phyloP scores from a whole-genome alignment of 1,284 basidiomycete species.

The Ceratobasidium sp. region DNA sequence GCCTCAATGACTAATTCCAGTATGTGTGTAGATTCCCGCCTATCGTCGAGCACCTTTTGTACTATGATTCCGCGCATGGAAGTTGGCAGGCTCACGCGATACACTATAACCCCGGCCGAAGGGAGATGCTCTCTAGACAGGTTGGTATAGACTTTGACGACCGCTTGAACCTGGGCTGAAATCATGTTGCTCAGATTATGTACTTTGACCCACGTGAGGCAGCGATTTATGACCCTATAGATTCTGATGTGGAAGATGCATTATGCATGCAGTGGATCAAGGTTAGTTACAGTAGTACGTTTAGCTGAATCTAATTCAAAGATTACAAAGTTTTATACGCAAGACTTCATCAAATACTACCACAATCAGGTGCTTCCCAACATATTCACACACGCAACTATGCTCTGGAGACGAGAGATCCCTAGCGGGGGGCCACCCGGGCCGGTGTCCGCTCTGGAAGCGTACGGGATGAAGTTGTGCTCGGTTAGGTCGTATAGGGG shows the following conservation, averaged over 20 bases:
- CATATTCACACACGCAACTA: conserved; percentile 1
- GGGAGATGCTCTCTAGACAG: background rate
- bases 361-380: background rate
- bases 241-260: background rate
- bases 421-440: background rate
- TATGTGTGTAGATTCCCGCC: conserved; percentile 2
- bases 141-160: background rate
- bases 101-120: background rate
- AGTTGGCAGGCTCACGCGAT: conserved; percentile 2
- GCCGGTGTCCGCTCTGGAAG: too few species aligned
- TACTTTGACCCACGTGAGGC: background rate
- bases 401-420: background rate
- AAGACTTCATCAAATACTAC: background rate
- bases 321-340: background rate
- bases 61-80: background rate
- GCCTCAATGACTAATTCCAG: background rate
- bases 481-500: background rate
- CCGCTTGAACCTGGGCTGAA: background rate
- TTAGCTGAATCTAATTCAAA: background rate
- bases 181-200: background rate
- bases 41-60: background rate
- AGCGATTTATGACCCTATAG: too few species aligned
- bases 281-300: background rate
- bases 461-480: background rate
- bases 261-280: conserved; percentile 11